A percentile compares a stretch with the other conserved stretches of the same genome.
phyloP scores from a whole-genome alignment of 805 yeast genomes.

The Kluyveromyces starmeri region DNA sequence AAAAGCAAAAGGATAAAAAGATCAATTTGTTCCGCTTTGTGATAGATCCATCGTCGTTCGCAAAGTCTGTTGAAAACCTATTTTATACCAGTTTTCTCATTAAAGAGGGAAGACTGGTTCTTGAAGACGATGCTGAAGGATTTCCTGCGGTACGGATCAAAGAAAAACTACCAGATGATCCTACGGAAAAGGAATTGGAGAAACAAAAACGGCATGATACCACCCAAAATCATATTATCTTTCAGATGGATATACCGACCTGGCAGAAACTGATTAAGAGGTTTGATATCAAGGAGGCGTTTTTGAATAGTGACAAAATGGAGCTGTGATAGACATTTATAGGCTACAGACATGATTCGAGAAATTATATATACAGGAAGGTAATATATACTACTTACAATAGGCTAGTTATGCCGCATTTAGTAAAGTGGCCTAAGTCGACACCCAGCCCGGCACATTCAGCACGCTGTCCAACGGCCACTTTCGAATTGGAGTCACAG shows the following conservation, averaged over 20 bases:
- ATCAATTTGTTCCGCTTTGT: slow-evolving; percentile 58
- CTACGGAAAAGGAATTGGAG: slow-evolving; percentile 19
- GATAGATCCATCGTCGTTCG: slow-evolving; percentile 66
- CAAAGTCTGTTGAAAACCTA: slow-evolving; percentile 75
- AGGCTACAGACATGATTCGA: too few relatives aligned
- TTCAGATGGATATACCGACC: slow-evolving; percentile 55
- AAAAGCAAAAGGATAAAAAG: slow-evolving; percentile 29
- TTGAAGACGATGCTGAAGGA: slow-evolving; percentile 45
- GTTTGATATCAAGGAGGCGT: slow-evolving; percentile 48
- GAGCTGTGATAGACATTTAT: too few relatives aligned
- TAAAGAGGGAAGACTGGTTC: slow-evolving; percentile 54
- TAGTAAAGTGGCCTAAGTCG: too few relatives aligned
- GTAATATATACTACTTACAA: too few relatives aligned
- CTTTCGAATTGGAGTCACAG: slow-evolving; percentile 57
- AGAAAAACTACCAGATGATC: slow-evolving; percentile 22
- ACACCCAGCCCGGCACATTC: slow-evolving; percentile 47
- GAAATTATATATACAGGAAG: too few relatives aligned
- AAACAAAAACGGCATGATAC: slow-evolving; percentile 21
- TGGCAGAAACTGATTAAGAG: slow-evolving; percentile 53
- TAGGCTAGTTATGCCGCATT: too few relatives aligned
- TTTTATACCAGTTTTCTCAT: slow-evolving; percentile 76
- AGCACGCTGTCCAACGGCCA: slow-evolving; percentile 67
- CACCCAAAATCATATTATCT: slow-evolving; percentile 53
- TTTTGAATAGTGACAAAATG: slow-evolving; percentile 27
- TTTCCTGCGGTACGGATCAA: slow-evolving; percentile 34